A percentile compares a stretch with the other conserved stretches of the same genome.
These are phyloP conservation scores for Ceratorhiza oryzae-sativae DNA, from an alignment of 1,284 basidiomycete species.

Conservation along the genomic window DNA sequence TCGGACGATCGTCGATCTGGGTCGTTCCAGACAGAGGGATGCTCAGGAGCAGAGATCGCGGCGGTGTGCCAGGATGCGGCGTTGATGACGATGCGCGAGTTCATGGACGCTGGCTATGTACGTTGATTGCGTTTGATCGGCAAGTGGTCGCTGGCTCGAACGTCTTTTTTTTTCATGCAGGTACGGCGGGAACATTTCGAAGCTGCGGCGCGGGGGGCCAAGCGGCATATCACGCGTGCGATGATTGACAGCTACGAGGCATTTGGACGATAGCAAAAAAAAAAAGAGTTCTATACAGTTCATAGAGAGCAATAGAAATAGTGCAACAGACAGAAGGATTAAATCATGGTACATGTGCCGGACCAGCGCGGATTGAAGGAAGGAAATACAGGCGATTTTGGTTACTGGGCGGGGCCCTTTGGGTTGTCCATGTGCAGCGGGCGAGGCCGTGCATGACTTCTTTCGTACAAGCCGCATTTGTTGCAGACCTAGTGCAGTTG, in stretches of 20 bases:
- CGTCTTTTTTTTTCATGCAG: slow-evolving; percentile 53
- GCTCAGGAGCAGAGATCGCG: slow-evolving; percentile 94
- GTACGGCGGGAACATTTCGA: slow-evolving; percentile 79
- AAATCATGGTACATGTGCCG: not conserved
- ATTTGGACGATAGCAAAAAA: slow-evolving; percentile 54
- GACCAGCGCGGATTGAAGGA: slow-evolving; percentile 3
- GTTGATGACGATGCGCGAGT: slow-evolving; percentile 84
- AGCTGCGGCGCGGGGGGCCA: slow-evolving; percentile 73
- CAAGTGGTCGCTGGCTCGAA: slow-evolving; percentile 13
- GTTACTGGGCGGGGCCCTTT: slow-evolving; percentile 30
- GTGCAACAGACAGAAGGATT: not conserved
- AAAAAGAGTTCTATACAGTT: slow-evolving; percentile 7
- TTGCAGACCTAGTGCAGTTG: slow-evolving; percentile 69
- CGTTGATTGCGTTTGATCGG: slow-evolving; percentile 47
- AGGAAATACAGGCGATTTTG: slow-evolving; percentile 15
- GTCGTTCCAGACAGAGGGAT: slow-evolving; percentile 79
- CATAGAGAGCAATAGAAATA: slow-evolving; percentile 10
- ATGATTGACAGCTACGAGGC: slow-evolving; percentile 73
- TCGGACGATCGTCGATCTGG: slow-evolving; percentile 8
- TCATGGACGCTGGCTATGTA: slow-evolving; percentile 80
- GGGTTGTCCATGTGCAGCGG: slow-evolving; percentile 80
- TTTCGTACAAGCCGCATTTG: slow-evolving; percentile 86
- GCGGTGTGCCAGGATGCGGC: slow-evolving; percentile 97
- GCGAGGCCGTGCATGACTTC: slow-evolving; percentile 78
- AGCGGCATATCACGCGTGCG: slow-evolving; percentile 86